Conservation (phyloP, 1,139 yeast genomes). For the Diutina sp. region DNA sequence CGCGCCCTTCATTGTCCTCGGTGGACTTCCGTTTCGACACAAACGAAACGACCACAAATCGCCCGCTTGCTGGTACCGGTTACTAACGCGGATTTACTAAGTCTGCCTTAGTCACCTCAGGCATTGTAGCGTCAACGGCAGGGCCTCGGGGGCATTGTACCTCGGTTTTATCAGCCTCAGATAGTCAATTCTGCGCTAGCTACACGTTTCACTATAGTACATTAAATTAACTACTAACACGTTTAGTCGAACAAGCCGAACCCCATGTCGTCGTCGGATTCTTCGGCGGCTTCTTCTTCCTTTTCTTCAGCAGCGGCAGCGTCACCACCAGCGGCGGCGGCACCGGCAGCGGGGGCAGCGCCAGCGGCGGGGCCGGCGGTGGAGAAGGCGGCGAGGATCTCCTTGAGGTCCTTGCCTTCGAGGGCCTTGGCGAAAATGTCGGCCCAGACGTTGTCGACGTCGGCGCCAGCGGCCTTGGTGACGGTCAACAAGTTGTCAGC, state of each 20-base stretch:
- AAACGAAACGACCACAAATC: too few relatives aligned
- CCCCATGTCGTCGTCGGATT: conserved; percentile 2
- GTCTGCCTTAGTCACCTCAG: too few relatives aligned
- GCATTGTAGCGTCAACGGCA: too few relatives aligned
- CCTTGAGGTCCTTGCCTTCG: conserved; percentile 2
- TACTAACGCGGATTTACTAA: too few relatives aligned
- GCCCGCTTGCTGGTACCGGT: too few relatives aligned
- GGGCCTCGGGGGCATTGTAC: too few relatives aligned
- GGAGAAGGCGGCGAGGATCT: conserved; percentile 1
- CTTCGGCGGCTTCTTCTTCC: not conserved
- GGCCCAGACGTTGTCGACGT: conserved; percentile 2
- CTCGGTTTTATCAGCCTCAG: too few relatives aligned
- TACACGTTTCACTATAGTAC: not conserved
- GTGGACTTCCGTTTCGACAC: too few relatives aligned
- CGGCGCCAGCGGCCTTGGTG: conserved; percentile 3
- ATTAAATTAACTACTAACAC: conserved; percentile 1
- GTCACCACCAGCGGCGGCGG: conserved; percentile 1
- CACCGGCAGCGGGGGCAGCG: conserved; percentile 1
- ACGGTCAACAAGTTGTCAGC: conserved; percentile 1
- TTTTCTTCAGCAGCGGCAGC: not conserved
- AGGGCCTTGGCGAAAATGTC: conserved; percentile 2
- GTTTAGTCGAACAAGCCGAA: conserved; percentile 3
- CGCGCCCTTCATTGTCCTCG: not conserved
- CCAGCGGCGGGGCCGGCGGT: conserved; percentile 2
- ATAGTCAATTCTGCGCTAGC: too few relatives aligned